Percentiles rank a stretch among this genome's conserved stretches.
Conservation (phyloP, 2,329 filamentous ascomycete genomes). For the Aspergillus ibericus region DNA sequence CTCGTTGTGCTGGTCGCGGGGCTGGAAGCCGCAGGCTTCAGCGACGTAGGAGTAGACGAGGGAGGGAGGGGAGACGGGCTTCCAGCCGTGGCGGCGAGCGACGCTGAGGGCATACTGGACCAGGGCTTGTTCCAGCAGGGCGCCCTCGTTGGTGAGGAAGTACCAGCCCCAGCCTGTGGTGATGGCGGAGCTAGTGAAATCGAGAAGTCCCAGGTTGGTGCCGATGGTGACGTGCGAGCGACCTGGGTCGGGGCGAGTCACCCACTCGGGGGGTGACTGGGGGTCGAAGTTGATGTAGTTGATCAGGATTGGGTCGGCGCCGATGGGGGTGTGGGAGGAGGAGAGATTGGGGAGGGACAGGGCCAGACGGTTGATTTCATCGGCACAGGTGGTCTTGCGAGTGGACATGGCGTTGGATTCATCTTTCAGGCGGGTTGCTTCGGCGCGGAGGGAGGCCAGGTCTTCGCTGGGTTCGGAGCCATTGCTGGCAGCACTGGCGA, state of each 20-base stretch:
- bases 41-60: slow-evolving; percentile 92
- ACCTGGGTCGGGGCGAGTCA: slow-evolving; percentile 24
- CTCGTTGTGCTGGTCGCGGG: slow-evolving; percentile 84
- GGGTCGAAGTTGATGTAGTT: slow-evolving; percentile 77
- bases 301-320: slow-evolving; percentile 64
- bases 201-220: slow-evolving; percentile 79
- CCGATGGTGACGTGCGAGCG: slow-evolving; percentile 85
- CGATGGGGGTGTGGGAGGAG: slow-evolving; percentile 70
- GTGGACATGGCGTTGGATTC: slow-evolving; percentile 33
- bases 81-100: slow-evolving; percentile 74
- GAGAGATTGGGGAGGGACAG: slow-evolving; percentile 84
- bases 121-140: slow-evolving; percentile 90
- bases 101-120: slow-evolving; percentile 79
- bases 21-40: slow-evolving; percentile 89
- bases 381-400: slow-evolving; percentile 38
- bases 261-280: slow-evolving; percentile 38
- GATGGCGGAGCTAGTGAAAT: slow-evolving; percentile 79
- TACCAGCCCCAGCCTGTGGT: slow-evolving; percentile 98
- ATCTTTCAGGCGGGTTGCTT: slow-evolving; percentile 42
- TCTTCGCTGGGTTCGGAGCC: slow-evolving; percentile 14
- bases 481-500: slow-evolving; percentile 24
- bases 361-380: slow-evolving; percentile 72
- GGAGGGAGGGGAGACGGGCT: slow-evolving; percentile 76
- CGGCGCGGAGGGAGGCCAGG: slow-evolving; percentile 31
- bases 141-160: slow-evolving; percentile 87